These are phyloP conservation scores for Dictyostelium purpureum DNA, from an alignment of 78 protist genomes.

Conservation along the genomic window DNA sequence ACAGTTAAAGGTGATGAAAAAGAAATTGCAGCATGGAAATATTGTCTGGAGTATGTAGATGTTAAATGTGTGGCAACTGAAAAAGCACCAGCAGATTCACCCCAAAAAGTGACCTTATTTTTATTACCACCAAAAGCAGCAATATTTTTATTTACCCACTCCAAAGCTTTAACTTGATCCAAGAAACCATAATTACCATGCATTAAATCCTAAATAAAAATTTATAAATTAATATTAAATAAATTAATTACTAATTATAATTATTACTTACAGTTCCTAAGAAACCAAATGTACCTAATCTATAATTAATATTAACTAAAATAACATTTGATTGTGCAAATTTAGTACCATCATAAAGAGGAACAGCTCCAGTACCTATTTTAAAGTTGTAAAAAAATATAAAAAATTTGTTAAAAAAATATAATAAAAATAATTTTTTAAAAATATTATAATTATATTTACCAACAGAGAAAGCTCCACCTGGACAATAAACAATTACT, in stretches of 20 bases:
- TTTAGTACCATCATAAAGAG: constrained; percentile 8
- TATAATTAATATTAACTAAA: constrained; percentile 30
- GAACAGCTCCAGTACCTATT: background rate
- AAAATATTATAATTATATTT: too few relatives aligned
- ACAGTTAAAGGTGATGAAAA: background rate
- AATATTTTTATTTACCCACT: constrained; percentile 89
- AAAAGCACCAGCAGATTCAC: constrained; percentile 91
- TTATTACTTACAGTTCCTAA: background rate
- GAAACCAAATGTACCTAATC: constrained; percentile 66
- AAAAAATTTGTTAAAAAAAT: too few relatives aligned
- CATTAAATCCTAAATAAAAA: background rate
- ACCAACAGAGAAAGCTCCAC: background rate
- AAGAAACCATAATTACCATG: constrained; percentile 85
- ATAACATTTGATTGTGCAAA: constrained; percentile 6
- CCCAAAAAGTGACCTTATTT: constrained; percentile 76
- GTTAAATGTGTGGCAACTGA: constrained; percentile 32
- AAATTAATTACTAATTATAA: background rate
- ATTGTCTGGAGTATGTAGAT: background rate
- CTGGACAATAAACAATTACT: background rate
- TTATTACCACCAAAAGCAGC: constrained; percentile 90
- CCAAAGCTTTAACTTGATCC: constrained; percentile 86
- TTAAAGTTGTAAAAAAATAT: too few relatives aligned
- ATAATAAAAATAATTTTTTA: too few relatives aligned
- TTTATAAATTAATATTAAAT: too few relatives aligned
- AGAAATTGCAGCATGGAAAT: background rate